Conservation (phyloP, 805 yeast species). For the Teunomyces stri region DNA sequence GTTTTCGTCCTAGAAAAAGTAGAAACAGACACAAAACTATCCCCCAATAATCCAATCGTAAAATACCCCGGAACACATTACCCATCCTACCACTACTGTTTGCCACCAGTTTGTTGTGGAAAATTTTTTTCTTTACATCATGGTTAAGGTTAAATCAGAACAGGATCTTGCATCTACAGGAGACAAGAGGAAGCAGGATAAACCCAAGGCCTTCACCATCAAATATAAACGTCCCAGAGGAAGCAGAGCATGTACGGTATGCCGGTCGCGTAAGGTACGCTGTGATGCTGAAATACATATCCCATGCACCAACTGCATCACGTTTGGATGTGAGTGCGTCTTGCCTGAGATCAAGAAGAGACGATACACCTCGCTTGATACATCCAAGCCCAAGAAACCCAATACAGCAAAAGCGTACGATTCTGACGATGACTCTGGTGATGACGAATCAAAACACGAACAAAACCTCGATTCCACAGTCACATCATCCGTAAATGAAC, state of each 20-base stretch:
- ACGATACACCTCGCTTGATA: conserved; percentile 21
- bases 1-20: background rate
- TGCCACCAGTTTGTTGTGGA: background rate
- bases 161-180: conserved; percentile 1
- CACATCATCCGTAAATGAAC: conserved; percentile 21
- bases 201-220: conserved; percentile 45
- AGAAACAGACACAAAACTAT: background rate
- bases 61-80: background rate
- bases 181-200: conserved; percentile 13
- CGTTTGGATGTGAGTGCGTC: conserved; percentile 69
- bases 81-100: no score
- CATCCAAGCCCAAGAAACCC: conserved; percentile 14
- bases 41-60: background rate
- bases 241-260: conserved; percentile 71
- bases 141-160: conserved; percentile 17
- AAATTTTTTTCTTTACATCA: background rate
- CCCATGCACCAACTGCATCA: conserved; percentile 62
- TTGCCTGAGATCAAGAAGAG: conserved; percentile 60
- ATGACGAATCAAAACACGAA: conserved; percentile 1
- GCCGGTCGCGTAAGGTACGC: conserved; percentile 75
- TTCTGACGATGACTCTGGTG: background rate
- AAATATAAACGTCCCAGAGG: conserved; percentile 58
- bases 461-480: background rate
- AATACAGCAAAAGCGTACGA: conserved; percentile 1
- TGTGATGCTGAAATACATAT: conserved; percentile 64